Evolutionary conservation across 257 asterid species (phyloP).

Genomic region (Scutellaria barbata): DNA sequence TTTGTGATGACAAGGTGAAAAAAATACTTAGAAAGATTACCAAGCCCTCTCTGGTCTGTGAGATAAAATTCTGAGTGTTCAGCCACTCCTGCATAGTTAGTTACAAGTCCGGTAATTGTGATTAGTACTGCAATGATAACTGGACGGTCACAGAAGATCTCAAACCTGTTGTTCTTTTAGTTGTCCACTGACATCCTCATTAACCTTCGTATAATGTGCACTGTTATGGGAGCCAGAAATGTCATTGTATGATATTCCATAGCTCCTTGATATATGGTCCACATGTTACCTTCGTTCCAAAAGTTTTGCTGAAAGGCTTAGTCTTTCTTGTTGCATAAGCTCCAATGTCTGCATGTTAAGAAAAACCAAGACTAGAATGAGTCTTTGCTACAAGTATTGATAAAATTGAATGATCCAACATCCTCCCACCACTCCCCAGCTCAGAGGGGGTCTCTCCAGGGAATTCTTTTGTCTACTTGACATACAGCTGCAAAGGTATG

Average conservation of each 20-base stretch:
- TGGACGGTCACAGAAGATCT: constrained; percentile 34
- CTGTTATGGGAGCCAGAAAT: constrained; percentile 48
- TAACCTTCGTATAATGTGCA: constrained; percentile 48
- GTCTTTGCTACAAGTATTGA: constrained; percentile 11
- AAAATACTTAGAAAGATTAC: constrained; percentile 40
- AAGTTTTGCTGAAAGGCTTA: constrained; percentile 57
- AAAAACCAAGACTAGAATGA: constrained; percentile 35
- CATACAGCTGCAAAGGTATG: neutral
- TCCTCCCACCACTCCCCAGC: neutral
- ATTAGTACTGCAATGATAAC: constrained; percentile 32
- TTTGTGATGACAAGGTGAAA: constrained; percentile 13
- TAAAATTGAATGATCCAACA: constrained; percentile 26
- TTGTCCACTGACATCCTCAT: constrained; percentile 48
- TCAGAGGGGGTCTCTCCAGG: neutral
- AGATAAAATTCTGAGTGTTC: constrained; percentile 43
- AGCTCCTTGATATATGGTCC: constrained; percentile 28
- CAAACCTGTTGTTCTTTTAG: constrained; percentile 74
- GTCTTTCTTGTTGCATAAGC: constrained; percentile 77
- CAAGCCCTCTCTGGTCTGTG: constrained; percentile 44
- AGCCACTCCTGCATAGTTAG: constrained; percentile 59
- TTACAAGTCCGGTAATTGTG: constrained; percentile 25
- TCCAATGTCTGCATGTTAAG: constrained; percentile 67
- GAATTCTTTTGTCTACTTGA: neutral
- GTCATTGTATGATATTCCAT: constrained; percentile 32
- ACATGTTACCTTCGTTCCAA: constrained; percentile 62